Base-by-base conservation (phyloP, 768 basidiomycete genomes). In the Coprinopsis cinerea region DNA sequence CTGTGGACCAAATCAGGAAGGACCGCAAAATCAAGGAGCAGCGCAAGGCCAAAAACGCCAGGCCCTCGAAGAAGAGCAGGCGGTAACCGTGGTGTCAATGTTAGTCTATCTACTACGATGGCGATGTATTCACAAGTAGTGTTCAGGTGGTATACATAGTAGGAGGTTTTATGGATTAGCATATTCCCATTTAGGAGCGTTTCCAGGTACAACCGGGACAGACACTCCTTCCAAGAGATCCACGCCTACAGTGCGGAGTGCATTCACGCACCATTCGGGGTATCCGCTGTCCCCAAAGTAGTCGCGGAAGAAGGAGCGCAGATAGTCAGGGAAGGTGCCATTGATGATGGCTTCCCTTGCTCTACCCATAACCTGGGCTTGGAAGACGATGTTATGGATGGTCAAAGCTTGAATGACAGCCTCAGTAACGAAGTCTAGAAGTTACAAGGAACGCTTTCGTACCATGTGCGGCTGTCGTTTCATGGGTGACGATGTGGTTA, bases 401-500 rank as follows among this genome's bases (percentile, higher is more conserved):
- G 90, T 91, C 48, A 92, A 65, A 22, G 87, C 90, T 92, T n/a
- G 59, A 47, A 45, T 43, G 53, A 53, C 50, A 54, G 24, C 51
- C 47, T 15, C 15, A 45, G 34, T 30, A 25, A 30, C 35, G 22
- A 22, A 7, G 44, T 9, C 9, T 43, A 22, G 23, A 26, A 13
- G 28, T 13, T 36, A 24, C 30, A 48, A 39, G 48, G 41, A 48
- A 36, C 15, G 40, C 34, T 24, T 49, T 64, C 70, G 59, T 60
- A 85, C 90, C 86, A 66, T 92, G 89, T 30, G 92, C 90, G n/a
- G 82, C 86, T 10, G 82, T 77, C 2, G 92, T 92, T 66, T 92
- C 90, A 37, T 85, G 78, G 3, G 88, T 86, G 18, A 81, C 74
- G 11, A 78, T 80, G 59, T 88, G 85, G 57, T 92, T 80, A 9